Evolutionary conservation across 164 flowering plant genomes (phyloP).

Genomic region (Brasenia schreberi): DNA sequence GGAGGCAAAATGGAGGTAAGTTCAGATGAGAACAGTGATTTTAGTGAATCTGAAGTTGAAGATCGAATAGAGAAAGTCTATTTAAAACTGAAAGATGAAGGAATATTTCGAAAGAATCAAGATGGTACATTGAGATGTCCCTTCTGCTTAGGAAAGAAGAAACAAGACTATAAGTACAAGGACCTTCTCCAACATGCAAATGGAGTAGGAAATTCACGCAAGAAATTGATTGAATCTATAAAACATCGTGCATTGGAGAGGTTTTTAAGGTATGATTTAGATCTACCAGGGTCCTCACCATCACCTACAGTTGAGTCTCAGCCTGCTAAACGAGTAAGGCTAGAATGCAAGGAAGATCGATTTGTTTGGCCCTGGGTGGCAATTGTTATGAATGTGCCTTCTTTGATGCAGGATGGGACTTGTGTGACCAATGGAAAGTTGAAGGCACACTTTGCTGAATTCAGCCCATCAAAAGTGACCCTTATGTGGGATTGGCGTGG

Average conservation of each 20-base stretch:
- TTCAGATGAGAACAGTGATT: conserved; percentile 62
- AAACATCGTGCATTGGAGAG: conserved; percentile 72
- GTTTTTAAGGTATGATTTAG: conserved; percentile 43
- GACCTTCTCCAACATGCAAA: conserved; percentile 78
- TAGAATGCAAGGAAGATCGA: conserved; percentile 1
- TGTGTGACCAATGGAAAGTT: conserved; percentile 5
- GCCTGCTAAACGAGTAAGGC: not conserved
- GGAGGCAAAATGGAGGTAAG: conserved; percentile 29
- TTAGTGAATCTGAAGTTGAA: conserved; percentile 78
- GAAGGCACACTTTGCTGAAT: conserved; percentile 4
- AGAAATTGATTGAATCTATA: conserved; percentile 55
- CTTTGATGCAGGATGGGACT: conserved; percentile 5
- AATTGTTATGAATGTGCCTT: conserved; percentile 8
- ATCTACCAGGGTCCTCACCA: conserved; percentile 1
- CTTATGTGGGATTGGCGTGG: conserved; percentile 8
- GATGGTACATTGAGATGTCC: conserved; percentile 63
- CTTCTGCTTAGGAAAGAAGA: conserved; percentile 79
- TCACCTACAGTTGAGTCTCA: not conserved
- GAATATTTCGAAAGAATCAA: conserved; percentile 27
- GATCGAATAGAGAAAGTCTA: conserved; percentile 45
- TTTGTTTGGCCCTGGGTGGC: conserved; percentile 13
- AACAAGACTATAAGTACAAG: conserved; percentile 66
- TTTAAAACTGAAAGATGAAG: conserved; percentile 31
- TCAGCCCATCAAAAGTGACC: conserved; percentile 6
- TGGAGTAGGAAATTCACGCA: conserved; percentile 54